Percentiles rank a stretch among this genome's conserved stretches.
These are phyloP conservation scores for Hortiboletus flavorubellus DNA, from an alignment of 768 basidiomycete genomes.

Conservation along the genomic window DNA sequence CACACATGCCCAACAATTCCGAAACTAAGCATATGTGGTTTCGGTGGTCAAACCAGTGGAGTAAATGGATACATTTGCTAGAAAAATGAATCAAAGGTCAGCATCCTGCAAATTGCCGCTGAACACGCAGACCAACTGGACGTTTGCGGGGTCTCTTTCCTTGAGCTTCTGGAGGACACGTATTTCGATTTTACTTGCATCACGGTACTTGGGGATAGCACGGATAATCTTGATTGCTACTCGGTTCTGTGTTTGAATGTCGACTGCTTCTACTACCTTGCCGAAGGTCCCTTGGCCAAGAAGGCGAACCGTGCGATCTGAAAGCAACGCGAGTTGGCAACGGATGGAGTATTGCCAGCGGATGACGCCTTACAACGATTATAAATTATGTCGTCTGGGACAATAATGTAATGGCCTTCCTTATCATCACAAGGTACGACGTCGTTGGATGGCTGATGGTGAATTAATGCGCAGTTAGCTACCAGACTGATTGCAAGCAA, in stretches of 20 bases:
- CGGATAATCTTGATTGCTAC: slow-evolving; percentile 99
- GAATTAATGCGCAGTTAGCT: slow-evolving; percentile 29
- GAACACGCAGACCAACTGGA: slow-evolving; percentile 59
- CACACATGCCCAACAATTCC: slow-evolving; percentile 93
- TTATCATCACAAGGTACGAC: slow-evolving; percentile 88
- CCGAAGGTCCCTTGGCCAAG: slow-evolving; percentile 98
- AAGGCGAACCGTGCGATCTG: slow-evolving; percentile 88
- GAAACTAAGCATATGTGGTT: slow-evolving; percentile 98
- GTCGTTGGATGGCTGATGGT: slow-evolving; percentile 57
- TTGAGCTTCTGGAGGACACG: slow-evolving; percentile 90
- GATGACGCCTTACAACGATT: slow-evolving; percentile 63
- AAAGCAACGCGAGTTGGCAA: slow-evolving; percentile 16
- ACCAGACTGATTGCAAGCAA: slow-evolving; percentile 10
- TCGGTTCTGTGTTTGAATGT: slow-evolving; percentile 66
- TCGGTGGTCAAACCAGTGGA: slow-evolving; percentile 93
- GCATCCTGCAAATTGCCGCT: slow-evolving; percentile 16
- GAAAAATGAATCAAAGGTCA: slow-evolving; percentile 10
- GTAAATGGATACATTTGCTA: slow-evolving; percentile 97
- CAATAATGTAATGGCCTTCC: slow-evolving; percentile 98
- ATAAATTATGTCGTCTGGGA: slow-evolving; percentile 84
- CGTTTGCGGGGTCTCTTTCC: slow-evolving; percentile 82
- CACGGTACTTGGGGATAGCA: slow-evolving; percentile 97
- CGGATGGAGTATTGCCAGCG: not conserved
- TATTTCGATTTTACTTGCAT: slow-evolving; percentile 98
- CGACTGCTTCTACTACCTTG: slow-evolving; percentile 93